A percentile compares a stretch with the other conserved stretches of the same genome.
Evolutionary conservation across 2,329 filamentous ascomycete genomes (phyloP).

Genomic region (Nigrospora osmanthi): DNA sequence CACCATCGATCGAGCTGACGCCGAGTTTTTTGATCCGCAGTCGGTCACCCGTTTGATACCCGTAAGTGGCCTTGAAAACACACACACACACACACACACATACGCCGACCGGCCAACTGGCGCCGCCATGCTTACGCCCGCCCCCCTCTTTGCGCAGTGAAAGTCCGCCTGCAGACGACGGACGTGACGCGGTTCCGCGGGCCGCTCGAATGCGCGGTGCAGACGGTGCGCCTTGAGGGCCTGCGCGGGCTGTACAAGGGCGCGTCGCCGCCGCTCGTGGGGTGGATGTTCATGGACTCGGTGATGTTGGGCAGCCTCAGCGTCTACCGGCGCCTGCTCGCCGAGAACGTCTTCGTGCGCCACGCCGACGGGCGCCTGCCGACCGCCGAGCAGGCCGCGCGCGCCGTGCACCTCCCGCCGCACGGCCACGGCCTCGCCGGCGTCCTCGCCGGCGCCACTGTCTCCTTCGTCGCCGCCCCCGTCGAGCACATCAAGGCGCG

Average conservation of each 20-base stretch:
- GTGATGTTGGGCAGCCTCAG: constrained; percentile 88
- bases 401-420: constrained; percentile 48
- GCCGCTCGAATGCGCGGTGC: constrained; percentile 74
- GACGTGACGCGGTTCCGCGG: constrained; percentile 71
- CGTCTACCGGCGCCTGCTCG: constrained; percentile 77
- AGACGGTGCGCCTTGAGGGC: constrained; percentile 82
- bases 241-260: constrained; percentile 87
- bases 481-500: constrained; percentile 94
- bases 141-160: constrained; percentile 56
- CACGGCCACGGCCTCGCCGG: constrained; percentile 85
- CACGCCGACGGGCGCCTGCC: constrained; percentile 21
- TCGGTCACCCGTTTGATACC: constrained; percentile 76
- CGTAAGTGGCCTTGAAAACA: too few relatives aligned
- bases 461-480: constrained; percentile 86
- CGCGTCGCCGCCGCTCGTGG: constrained; percentile 81
- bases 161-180: constrained; percentile 90
- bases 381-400: constrained; percentile 23
- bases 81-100: too few relatives aligned
- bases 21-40: constrained; percentile 18
- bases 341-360: constrained; percentile 69
- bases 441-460: constrained; percentile 78
- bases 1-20: too few relatives aligned
- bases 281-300: constrained; percentile 98
- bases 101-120: too few relatives aligned
- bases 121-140: too few relatives aligned